These are phyloP conservation scores for Fusarium floridanum DNA, from an alignment of 2,329 filamentous ascomycete genomes.

Conservation along the genomic window DNA sequence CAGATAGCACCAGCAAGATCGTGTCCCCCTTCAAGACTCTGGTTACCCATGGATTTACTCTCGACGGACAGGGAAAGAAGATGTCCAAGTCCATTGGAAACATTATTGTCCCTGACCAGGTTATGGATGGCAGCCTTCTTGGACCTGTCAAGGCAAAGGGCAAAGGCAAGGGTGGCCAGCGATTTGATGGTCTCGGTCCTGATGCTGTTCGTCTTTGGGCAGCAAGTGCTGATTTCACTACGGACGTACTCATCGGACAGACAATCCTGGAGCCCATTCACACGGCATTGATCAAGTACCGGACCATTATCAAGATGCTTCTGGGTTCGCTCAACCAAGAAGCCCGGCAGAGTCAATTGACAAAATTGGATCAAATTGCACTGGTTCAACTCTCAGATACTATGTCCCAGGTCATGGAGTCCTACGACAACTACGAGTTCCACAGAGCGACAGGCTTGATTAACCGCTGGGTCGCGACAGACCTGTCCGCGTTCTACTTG, in stretches of 20 bases:
- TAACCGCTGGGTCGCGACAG: constrained; percentile 84
- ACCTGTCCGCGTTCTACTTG: constrained; percentile 94
- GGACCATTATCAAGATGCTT: constrained; percentile 91
- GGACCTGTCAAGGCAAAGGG: constrained; percentile 75
- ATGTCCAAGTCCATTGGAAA: constrained; percentile 99
- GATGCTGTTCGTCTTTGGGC: constrained; percentile 93
- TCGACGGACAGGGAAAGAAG: constrained; percentile 91
- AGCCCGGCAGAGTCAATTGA: constrained; percentile 63
- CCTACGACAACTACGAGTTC: constrained; percentile 83
- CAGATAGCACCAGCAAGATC: constrained; percentile 45
- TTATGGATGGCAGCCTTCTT: constrained; percentile 86
- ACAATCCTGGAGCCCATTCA: constrained; percentile 83
- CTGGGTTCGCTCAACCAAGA: constrained; percentile 78
- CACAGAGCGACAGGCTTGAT: constrained; percentile 80
- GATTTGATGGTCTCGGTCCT: constrained; percentile 80
- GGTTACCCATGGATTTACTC: constrained; percentile 95
- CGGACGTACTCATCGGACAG: constrained; percentile 85
- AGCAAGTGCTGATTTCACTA: constrained; percentile 91
- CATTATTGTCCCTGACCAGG: constrained; percentile 81
- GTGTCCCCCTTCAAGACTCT: constrained; percentile 83
- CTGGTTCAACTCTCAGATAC: constrained; percentile 78
- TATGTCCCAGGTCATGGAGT: constrained; percentile 72
- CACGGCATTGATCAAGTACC: constrained; percentile 84
- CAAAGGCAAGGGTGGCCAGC: constrained; percentile 55
- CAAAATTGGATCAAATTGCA: constrained; percentile 79